Evolutionary conservation across 2,329 filamentous ascomycete species (phyloP), one percentile per base, ranked within the genome.

Genomic region (Exophiala calicioides): DNA sequence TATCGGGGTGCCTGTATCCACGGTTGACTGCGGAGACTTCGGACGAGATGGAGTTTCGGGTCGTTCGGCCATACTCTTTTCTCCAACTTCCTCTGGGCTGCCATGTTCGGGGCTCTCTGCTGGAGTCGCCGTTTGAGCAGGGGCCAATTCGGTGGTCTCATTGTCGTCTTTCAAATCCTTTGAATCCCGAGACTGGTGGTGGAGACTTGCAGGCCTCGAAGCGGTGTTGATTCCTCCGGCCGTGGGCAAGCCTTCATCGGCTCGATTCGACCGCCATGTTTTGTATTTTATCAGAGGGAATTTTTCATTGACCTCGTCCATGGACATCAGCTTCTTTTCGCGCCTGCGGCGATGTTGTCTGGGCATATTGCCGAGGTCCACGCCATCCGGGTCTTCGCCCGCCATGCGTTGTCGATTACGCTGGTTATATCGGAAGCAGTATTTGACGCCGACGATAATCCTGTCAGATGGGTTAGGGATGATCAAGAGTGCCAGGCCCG

Each of bases 371-470:
- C 90, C 81, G 56, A 98, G 75, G 53, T 90, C 90, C 62, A 98
- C 94, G 12, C 86, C 88, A 54, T 96, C 90, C 65, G 87, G 86
- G 58, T 90, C 87, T 60, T 90, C 87, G 56, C 87, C 73, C 70
- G 79, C 73, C 60, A 88, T 83, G 62, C 89, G 73, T 52, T 85
- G 83, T 40, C 93, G 85, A 64, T 94, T 94, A 49, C 93, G 85
- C 59, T 93, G 90, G 69, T 97, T 97, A 69, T 98, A 97, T 60
- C 93, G 81, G 71, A 98, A 98, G 72, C 93, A 98, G 69, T 98
- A 98, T 73, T 98, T 98, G 52, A 98, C 93, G 59, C 93, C 93
- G 52, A 98, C 93, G 60, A 98, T 98, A 62, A 98, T 98, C 93
- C 93, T 98, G 62, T 42, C 12, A 33, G 19, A 27, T 37, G 24